Evolutionary conservation across 2,329 filamentous ascomycete genomes (phyloP).

Genomic region (Hypoxylon sp.): DNA sequence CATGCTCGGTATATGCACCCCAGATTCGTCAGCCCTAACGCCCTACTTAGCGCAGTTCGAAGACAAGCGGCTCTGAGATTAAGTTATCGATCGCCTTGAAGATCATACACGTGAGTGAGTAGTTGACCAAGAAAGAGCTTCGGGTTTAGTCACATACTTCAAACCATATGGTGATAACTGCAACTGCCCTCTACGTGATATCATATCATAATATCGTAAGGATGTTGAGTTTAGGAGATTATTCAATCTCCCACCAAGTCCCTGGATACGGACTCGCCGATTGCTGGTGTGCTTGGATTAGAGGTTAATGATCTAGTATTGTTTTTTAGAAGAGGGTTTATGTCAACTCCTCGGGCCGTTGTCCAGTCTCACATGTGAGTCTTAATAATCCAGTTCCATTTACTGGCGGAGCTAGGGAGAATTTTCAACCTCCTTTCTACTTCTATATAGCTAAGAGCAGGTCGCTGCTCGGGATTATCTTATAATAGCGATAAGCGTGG

Average conservation of each 20-base stretch:
- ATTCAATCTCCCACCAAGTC: neutral
- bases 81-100: slow-evolving; percentile 11
- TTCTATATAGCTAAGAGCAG: neutral
- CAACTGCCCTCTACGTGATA: neutral
- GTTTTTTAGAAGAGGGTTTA: neutral
- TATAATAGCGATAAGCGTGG: neutral
- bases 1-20: slow-evolving; percentile 16
- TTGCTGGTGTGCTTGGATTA: slow-evolving; percentile 1
- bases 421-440: no score
- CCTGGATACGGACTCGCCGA: neutral
- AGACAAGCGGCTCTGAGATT: slow-evolving; percentile 35
- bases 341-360: neutral
- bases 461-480: neutral
- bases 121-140: neutral
- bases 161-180: neutral
- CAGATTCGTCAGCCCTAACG: slow-evolving; percentile 32
- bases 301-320: neutral
- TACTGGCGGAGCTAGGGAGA: neutral
- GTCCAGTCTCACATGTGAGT: neutral
- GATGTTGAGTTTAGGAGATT: slow-evolving; percentile 9
- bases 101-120: slow-evolving; percentile 11
- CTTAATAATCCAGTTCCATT: neutral
- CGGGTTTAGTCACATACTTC: neutral
- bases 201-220: neutral
- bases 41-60: neutral